Evolutionary conservation across 345 rosid genomes (phyloP).

Genomic region (Pistacia atlantica): DNA sequence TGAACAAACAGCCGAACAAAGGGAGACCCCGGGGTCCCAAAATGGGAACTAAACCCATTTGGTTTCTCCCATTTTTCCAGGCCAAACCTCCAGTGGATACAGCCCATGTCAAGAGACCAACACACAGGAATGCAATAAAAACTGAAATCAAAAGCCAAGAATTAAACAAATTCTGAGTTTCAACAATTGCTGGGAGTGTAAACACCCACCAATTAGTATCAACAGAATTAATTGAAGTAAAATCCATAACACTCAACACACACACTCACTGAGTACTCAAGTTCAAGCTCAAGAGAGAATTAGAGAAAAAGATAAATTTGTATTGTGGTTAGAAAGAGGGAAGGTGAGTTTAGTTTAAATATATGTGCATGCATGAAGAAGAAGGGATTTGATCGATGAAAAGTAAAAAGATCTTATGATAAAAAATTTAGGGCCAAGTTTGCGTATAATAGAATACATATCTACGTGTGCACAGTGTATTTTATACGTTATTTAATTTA

Average conservation of each 20-base stretch:
- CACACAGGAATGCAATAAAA: slow-evolving; percentile 17
- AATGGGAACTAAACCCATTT: slow-evolving; percentile 34
- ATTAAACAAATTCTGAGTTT: slow-evolving; percentile 18
- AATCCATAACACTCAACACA: neutral
- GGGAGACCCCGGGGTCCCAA: slow-evolving; percentile 52
- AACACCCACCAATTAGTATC: slow-evolving; percentile 38
- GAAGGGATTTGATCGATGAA: neutral
- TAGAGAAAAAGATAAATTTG: neutral
- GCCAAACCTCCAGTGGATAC: slow-evolving; percentile 43
- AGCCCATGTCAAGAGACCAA: slow-evolving; percentile 32
- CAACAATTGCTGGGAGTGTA: slow-evolving; percentile 30
- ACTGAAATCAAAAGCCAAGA: slow-evolving; percentile 15
- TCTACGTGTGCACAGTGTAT: neutral
- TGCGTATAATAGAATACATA: neutral
- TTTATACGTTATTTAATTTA: neutral
- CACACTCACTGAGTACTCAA: neutral
- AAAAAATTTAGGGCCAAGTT: neutral
- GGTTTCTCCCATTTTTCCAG: slow-evolving; percentile 50
- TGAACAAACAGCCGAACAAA: slow-evolving; percentile 43
- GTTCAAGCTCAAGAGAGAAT: neutral
- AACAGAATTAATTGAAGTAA: neutral
- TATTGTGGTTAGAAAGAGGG: neutral
- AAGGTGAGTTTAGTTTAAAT: slow-evolving; percentile 1
- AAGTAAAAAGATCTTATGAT: neutral
- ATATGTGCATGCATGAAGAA: neutral